Conservation (phyloP, 1,284 basidiomycete species). For the Ganoderma resinaceum region DNA sequence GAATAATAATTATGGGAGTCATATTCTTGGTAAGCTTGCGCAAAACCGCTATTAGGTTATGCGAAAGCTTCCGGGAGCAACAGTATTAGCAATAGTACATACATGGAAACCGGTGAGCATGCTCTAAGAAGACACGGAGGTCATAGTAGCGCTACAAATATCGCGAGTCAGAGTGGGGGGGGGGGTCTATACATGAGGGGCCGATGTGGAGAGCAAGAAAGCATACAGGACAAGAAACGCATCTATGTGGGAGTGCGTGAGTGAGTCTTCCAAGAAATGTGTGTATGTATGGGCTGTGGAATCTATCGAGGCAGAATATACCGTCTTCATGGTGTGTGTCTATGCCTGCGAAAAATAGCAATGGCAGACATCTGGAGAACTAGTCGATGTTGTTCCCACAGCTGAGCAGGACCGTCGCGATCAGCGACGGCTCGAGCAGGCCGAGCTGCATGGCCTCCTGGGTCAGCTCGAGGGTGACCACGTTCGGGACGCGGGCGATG, state of each 20-base stretch:
- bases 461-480: slow-evolving; percentile 43
- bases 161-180: background rate
- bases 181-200: background rate
- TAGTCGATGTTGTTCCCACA: slow-evolving; percentile 46
- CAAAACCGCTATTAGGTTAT: slow-evolving; percentile 1
- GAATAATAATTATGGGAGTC: background rate
- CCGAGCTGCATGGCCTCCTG: slow-evolving; percentile 41
- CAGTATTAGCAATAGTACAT: background rate
- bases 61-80: background rate
- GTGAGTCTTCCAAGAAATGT: slow-evolving; percentile 4
- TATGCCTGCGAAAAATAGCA: background rate
- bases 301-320: background rate
- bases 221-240: background rate
- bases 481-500: slow-evolving; percentile 36
- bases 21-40: background rate
- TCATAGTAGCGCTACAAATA: background rate
- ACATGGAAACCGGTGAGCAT: background rate
- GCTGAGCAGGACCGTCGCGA: slow-evolving; percentile 44
- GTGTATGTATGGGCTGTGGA: background rate
- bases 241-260: background rate
- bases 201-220: background rate
- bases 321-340: background rate
- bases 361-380: too few relatives aligned
- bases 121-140: background rate
- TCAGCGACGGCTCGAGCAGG: slow-evolving; percentile 44